Base-by-base conservation (phyloP, 768 basidiomycete species). In the Phylloporus arenicola region DNA sequence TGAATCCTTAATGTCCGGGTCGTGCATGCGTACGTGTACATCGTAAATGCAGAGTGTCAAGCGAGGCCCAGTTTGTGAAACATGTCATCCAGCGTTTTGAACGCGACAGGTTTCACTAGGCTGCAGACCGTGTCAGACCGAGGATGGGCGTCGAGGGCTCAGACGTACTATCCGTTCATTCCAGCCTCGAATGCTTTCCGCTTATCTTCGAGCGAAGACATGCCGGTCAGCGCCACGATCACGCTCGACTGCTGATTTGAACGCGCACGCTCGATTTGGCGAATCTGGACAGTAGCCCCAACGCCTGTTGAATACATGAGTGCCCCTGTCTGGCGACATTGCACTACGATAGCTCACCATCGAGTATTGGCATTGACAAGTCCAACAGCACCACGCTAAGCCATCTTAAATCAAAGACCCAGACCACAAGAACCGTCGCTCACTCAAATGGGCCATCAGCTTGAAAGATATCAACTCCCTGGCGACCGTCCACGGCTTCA, bases 71-170 rank as follows among this genome's bases (percentile, higher is more conserved):
- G 72, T 67, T 80, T 85, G 48, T 77, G 76, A 63, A 92, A 89
- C 81, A 88, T 88, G 57, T 84, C 81, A 49, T 93, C 86, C 17
- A 97, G 70, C 14, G 85, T 92, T 62, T 86, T 91, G 72, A 97
- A 88, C n/a, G 89, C 88, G 17, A 97, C 92, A 11, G 94, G 94
- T 68, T 97, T 97, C 50, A 96, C 90, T 17, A 95, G 78, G 61
- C 92, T 94, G 54, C 0, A 54, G 39, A 14, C 29, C 22, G 35
- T 22, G 38, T 57, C 19, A 52, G 20, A 16, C 10, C 35, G 33
- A 20, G 4, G 14, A 9, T 5, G 22, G 4, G 4, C 6, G 6
- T 47, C n/a, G 6, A 25, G 8, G 10, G 3, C 40, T 8, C n/a
- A 83, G 44, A 64, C 90, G 56, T 62, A 94, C 92, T 95, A 95